phyloP scores from a whole-genome alignment of 2,329 filamentous ascomycete species.

The Colletotrichum tropicale region DNA sequence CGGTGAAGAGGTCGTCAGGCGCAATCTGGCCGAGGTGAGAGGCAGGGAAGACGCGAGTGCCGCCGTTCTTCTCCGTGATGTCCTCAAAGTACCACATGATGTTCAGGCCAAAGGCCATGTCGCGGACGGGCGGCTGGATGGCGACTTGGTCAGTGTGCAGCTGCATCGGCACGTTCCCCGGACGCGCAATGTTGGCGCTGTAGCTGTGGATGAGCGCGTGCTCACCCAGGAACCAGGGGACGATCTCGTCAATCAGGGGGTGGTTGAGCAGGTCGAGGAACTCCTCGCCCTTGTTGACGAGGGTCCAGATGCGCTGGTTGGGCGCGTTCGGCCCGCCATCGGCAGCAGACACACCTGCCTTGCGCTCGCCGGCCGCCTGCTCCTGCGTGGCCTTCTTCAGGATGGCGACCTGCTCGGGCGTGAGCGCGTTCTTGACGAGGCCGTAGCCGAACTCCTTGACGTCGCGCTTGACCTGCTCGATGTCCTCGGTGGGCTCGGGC shows the following conservation, averaged over 20 bases:
- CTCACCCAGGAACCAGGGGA: slow-evolving; percentile 1
- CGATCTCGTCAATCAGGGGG: slow-evolving; percentile 1
- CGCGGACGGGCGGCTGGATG: slow-evolving; percentile 4
- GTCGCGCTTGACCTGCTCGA: slow-evolving; percentile 6
- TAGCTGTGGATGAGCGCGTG: slow-evolving; percentile 6
- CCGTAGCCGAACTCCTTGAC: slow-evolving; percentile 1
- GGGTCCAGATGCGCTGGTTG: slow-evolving; percentile 1
- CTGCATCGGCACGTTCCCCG: not conserved
- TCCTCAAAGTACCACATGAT: slow-evolving; percentile 4
- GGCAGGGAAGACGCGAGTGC: not conserved
- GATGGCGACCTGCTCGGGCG: not conserved
- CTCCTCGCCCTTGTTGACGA: slow-evolving; percentile 8
- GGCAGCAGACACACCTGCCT: not conserved
- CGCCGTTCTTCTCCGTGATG: not conserved
- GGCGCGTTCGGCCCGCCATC: not conserved
- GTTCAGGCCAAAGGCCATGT: not conserved
- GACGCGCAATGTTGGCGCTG: slow-evolving; percentile 5
- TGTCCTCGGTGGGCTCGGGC: not conserved
- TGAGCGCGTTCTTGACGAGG: slow-evolving; percentile 5
- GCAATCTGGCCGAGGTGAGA: not conserved
- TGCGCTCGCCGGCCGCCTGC: not conserved
- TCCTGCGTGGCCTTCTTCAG: not conserved
- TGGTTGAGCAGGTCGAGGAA: slow-evolving; percentile 1
- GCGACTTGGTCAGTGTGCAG: slow-evolving; percentile 5
- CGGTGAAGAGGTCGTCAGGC: not conserved